Evolutionary conservation across 2,329 filamentous ascomycete species (phyloP), one percentile per base, ranked within the genome.

Genomic region (Didymella exigua): DNA sequence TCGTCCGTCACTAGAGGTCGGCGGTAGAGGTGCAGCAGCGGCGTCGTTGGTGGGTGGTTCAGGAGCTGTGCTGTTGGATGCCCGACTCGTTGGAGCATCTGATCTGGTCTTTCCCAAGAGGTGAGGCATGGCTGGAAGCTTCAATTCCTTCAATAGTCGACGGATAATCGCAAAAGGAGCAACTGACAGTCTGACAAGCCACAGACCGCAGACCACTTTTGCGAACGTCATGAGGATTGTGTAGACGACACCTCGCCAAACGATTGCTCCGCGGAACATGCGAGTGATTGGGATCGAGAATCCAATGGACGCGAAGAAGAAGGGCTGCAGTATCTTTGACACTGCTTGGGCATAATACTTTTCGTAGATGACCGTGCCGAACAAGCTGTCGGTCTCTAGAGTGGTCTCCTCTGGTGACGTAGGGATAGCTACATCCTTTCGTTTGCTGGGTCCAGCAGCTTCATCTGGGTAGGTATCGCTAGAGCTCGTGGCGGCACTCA

Each of bases 161-260:
- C 55, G 47, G 10, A 24, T 36, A 14, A 48, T 44, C 13, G 49
- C 62, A 13, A 46, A 23, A 13, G 64, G 54, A 47, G 31, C 56
- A 55, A 64, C 8, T 24, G 75, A 55, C 55, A 76, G 65, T 46
- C 76, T 65, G 54, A 79, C 62, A 36, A 80, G 66, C 66, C 74
- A 77, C 2, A 79, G 60, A 42, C 79, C 68, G 60, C 76, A 75
- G 4, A 75, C 59, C 8, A 79, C 42, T 57, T 79, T 79, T 2
- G 58, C 77, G 2, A 89, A 45, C 0, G 80, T 68, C 90, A 95
- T 95, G 3, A 95, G 75, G 0, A 87, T 59, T 0, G 87, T 80
- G 64, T 93, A 95, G 0, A 92, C 80, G 0, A 92, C 58, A 0
- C 90, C 90, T 10, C 85, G 84, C 90, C 89, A 95, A 1, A 92